Base-by-base conservation (phyloP, 805 yeast species). In the Candida sphagnicola region DNA sequence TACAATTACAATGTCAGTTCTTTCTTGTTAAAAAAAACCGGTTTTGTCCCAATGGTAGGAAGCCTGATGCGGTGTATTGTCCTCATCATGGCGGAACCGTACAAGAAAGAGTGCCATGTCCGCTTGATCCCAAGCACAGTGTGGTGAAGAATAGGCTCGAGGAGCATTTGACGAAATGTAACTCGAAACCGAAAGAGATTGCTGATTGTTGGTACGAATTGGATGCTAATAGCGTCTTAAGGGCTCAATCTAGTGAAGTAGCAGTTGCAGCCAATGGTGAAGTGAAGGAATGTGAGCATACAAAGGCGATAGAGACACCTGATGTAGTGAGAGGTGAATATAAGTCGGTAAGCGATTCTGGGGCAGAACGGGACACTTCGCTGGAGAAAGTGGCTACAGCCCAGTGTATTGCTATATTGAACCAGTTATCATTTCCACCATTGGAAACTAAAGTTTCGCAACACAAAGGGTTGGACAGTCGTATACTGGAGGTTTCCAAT, bases 121-220 rank as follows among this genome's bases (percentile, higher is more conserved):
- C 96, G 0, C 53, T 82, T 19, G 95, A 87, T 56, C 78, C 82
- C 2, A 71, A 76, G 2, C 96, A 88, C 56, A 74, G 82, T 1
- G 78, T 88, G 0, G 82, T 86, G 87, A 67, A 67, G 34, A 66
- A 69, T 31, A 78, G 75, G 37, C 54, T 86, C 30, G 56, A 64
- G 4, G 57, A 50, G 13, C 96, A 88, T 57, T 37, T 80, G 35
- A 65, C 61, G 40, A 79, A 77, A 52, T 88, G 96, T 56, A 77
- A 74, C 45, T 71, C 75, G 15, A 55, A 61, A 32, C 65, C 50
- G 40, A 65, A 56, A 37, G 61, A 49, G 35, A 51, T 31, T 2
- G 51, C 41, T 49, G 72, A 70, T n/a, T 54, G 65, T 2, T 86
- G 87, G 84, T 80, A 62, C 47, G 49, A 51, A 4, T 39, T 54